Evolutionary conservation across 1,284 basidiomycete species (phyloP).

Genomic region (Flammula alnicola): DNA sequence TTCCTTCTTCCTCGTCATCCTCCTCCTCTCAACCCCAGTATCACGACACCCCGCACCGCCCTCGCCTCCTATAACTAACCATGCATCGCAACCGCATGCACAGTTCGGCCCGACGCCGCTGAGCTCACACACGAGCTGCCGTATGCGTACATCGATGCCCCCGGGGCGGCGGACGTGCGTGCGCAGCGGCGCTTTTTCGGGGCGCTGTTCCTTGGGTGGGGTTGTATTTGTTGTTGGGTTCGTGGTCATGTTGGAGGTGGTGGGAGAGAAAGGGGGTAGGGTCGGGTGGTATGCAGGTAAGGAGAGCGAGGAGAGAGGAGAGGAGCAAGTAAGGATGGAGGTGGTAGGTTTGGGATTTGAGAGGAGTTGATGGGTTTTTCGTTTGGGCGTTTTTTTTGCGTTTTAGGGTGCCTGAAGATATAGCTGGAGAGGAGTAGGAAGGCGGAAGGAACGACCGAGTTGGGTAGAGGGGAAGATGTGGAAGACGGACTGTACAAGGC

Average conservation of each 20-base stretch:
- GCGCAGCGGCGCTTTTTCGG: conserved; percentile 50
- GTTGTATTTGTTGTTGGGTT: conserved; percentile 38
- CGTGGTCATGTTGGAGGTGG: conserved; percentile 29
- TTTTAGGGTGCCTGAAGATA: too few relatives aligned
- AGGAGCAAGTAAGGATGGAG: neutral
- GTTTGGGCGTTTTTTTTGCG: too few relatives aligned
- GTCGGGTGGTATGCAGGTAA: conserved; percentile 4
- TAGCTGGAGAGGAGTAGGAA: too few relatives aligned
- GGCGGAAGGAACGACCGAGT: too few relatives aligned
- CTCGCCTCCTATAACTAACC: conserved; percentile 2
- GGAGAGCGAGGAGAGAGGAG: conserved; percentile 10
- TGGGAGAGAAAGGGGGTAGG: conserved; percentile 20
- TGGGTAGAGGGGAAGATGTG: too few relatives aligned
- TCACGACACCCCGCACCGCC: too few relatives aligned
- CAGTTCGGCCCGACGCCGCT: conserved; percentile 49
- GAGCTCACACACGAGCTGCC: conserved; percentile 34
- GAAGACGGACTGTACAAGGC: too few relatives aligned
- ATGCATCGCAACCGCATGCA: conserved; percentile 7
- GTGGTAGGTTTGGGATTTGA: too few relatives aligned
- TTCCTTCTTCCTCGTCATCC: neutral
- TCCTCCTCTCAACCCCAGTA: neutral
- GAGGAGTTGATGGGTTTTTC: too few relatives aligned
- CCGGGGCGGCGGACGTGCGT: conserved; percentile 46
- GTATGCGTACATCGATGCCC: conserved; percentile 54
- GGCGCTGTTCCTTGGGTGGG: conserved; percentile 46